These are phyloP conservation scores for Pterocarpus macrocarpus DNA, from an alignment of 306 rosid genomes.

Conservation along the genomic window DNA sequence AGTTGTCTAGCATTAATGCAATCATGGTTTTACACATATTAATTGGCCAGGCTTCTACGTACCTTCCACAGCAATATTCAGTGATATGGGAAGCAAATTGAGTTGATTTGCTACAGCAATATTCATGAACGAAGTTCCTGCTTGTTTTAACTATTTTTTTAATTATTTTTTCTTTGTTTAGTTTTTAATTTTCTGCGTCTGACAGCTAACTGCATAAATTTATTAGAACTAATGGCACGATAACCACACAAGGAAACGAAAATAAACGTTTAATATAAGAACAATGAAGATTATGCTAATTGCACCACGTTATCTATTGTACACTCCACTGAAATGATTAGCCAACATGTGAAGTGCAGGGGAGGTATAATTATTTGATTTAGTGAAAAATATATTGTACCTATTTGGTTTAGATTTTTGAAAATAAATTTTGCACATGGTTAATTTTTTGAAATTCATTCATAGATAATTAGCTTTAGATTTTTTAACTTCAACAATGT, in stretches of 20 bases:
- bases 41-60: background rate
- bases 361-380: background rate
- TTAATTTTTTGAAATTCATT: background rate
- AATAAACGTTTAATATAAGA: background rate
- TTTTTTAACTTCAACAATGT: background rate
- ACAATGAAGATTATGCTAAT: conserved; percentile 6
- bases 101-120: background rate
- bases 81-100: background rate
- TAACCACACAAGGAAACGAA: conserved; percentile 7
- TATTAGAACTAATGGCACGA: background rate
- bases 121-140: background rate
- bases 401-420: background rate
- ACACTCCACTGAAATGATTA: conserved; percentile 28
- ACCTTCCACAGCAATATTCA: background rate
- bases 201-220: conserved; percentile 1
- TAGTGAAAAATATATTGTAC: background rate
- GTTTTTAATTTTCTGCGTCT: background rate
- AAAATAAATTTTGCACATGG: background rate
- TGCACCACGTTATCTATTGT: conserved; percentile 38
- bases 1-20: conserved; percentile 24
- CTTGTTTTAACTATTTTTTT: background rate
- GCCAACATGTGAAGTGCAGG: background rate
- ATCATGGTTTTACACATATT: background rate
- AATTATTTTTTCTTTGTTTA: background rate
- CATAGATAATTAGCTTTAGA: background rate